A percentile compares a stretch with the other conserved stretches of the same genome.
phyloP scores from a whole-genome alignment of 2,329 filamentous ascomycete genomes.

The Parafenestella ontariensis region DNA sequence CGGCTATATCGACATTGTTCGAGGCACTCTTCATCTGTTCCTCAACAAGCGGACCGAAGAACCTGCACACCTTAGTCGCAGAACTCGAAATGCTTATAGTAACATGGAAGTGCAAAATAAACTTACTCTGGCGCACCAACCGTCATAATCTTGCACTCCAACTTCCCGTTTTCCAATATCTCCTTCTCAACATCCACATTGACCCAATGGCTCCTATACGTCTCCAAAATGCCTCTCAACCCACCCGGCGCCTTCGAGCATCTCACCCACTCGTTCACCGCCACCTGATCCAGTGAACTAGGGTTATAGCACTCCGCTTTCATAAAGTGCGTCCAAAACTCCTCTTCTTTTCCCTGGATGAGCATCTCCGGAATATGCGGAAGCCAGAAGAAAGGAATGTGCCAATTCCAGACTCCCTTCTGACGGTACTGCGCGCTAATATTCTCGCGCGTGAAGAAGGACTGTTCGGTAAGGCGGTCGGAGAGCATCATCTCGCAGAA shows the following conservation, averaged over 20 bases:
- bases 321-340: constrained; percentile 52
- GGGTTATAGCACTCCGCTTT: constrained; percentile 52
- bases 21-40: constrained; percentile 39
- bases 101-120: neutral
- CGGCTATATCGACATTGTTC: constrained; percentile 36
- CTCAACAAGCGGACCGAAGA: constrained; percentile 24
- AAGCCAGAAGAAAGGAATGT: constrained; percentile 41
- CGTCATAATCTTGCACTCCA: constrained; percentile 28
- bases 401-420: constrained; percentile 30
- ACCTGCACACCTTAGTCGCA: too few relatives aligned
- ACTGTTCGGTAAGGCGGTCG: constrained; percentile 19
- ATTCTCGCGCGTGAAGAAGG: constrained; percentile 29
- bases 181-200: constrained; percentile 30
- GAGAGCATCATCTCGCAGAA: constrained; percentile 33
- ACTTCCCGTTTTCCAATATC: constrained; percentile 21
- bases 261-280: constrained; percentile 27
- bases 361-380: constrained; percentile 51
- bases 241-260: constrained; percentile 29
- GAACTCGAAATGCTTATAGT: too few relatives aligned
- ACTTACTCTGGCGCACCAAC: constrained; percentile 29
- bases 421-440: constrained; percentile 29
- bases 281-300: constrained; percentile 38
- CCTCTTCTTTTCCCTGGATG: constrained; percentile 47
- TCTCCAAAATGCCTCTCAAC: constrained; percentile 25
- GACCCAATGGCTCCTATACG: constrained; percentile 28